A percentile compares a stretch with the other conserved stretches of the same genome.
These are phyloP conservation scores for Beta macrorhiza DNA, from an alignment of 179 eudicot species.

Conservation along the genomic window DNA sequence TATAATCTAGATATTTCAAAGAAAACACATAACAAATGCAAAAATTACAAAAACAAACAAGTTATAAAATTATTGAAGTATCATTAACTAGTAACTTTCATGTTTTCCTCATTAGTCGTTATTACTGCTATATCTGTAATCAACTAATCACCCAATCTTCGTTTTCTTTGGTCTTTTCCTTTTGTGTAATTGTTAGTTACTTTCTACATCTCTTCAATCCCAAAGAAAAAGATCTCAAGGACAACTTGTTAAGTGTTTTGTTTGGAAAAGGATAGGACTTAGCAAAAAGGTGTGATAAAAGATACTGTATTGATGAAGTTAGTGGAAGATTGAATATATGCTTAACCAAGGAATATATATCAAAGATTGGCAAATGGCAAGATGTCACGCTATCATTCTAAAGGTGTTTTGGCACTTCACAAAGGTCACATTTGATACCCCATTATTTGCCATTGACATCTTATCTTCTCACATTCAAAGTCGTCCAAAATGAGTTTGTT, in stretches of 20 bases:
- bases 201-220: neutral
- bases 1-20: too few species aligned
- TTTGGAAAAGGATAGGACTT: conserved; percentile 15
- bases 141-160: too few species aligned
- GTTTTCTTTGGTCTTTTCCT: too few species aligned
- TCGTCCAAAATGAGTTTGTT: neutral
- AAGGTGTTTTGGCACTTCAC: conserved; percentile 30
- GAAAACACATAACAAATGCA: too few species aligned
- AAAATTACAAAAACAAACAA: too few species aligned
- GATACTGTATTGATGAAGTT: conserved; percentile 16
- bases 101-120: too few species aligned
- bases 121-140: too few species aligned
- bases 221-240: too few species aligned
- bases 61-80: too few species aligned
- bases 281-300: neutral
- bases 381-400: conserved; percentile 29
- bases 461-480: conserved; percentile 15
- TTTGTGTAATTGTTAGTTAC: too few species aligned
- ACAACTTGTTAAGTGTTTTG: conserved; percentile 2
- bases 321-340: conserved; percentile 35
- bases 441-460: conserved; percentile 12
- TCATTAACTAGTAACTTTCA: too few species aligned
- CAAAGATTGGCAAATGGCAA: conserved; percentile 22
- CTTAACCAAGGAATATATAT: conserved; percentile 25
- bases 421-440: conserved; percentile 23